Evolutionary conservation across 805 yeast genomes (phyloP), one percentile per base, ranked within the genome.

Genomic region (Hanseniaspora nectarophila): DNA sequence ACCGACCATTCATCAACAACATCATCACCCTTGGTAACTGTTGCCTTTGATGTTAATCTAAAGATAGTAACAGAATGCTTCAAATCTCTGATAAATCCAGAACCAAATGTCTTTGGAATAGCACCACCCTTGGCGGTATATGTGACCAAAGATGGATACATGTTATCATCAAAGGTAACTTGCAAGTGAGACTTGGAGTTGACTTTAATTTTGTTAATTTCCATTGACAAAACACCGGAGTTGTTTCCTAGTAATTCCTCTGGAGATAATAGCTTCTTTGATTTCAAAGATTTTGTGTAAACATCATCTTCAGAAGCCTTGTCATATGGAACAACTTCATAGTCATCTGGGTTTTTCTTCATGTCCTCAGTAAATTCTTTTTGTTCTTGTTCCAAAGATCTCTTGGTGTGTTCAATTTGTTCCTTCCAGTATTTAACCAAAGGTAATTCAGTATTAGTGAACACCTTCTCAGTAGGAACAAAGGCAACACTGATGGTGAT

Each of bases 51-150:
- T 1, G 84, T 65, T n/a, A 80, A 61, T 63, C 90, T 73, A 56
- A 85, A 67, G 34, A 77, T 65, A 40, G 77, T 56, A 45, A 65
- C 70, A 34, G 88, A 81, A 61, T 82, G 73, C 39, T 75, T 74
- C 59, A 85, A 71, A 63, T 85, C 92, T 64, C 94, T 76, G 46
- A 85, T 71, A 57, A 83, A 83, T 0, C 76, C 76, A 55, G 73
- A 77, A 20, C 80, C 82, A 23, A 66, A 62, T n/a, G 77, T 76
- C 15, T 73, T 61, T 23, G 71, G 60, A 29, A 83, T 63, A 12
- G 56, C 61, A 47, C 73, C 73, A 31, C 76, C 76, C 29, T 66
- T 72, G 2, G 78, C 63, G 59, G 70, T 74, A 10, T 75, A 63
- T 0, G 84, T 68, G 7, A 72, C 70, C 53, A 76, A 78, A 2